These are phyloP conservation scores for Aspergillus nidulans DNA, from an alignment of 495 filamentous ascomycete genomes.

Conservation along the genomic window DNA sequence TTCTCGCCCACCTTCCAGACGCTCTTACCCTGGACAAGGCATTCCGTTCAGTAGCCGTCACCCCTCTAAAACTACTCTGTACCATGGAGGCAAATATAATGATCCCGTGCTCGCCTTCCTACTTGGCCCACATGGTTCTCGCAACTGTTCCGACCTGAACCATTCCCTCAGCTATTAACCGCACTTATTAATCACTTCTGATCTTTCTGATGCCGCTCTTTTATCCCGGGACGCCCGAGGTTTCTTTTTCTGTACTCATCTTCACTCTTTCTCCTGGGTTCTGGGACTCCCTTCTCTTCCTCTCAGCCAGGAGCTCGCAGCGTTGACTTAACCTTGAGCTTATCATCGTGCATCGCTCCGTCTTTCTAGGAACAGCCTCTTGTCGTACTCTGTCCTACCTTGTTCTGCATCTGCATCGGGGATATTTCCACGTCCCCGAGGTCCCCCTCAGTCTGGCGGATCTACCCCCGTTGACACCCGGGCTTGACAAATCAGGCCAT, in stretches of 20 bases:
- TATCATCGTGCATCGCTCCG: not conserved
- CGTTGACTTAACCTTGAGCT: not conserved
- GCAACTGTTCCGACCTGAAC: constrained; percentile 3
- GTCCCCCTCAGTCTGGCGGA: not conserved
- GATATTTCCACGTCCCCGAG: constrained; percentile 8
- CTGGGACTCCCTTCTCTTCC: not conserved
- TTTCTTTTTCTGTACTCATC: not conserved
- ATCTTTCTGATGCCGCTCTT: not conserved
- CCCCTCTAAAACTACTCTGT: not conserved
- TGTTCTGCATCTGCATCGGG: not conserved
- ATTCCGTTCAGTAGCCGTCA: not conserved
- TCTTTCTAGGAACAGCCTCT: not conserved
- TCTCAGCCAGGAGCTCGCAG: not conserved
- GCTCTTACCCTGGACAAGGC: not conserved
- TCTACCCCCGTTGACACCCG: not conserved
- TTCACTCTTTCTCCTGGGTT: not conserved
- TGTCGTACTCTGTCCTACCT: not conserved
- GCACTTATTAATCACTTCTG: constrained; percentile 8
- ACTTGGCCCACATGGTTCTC: constrained; percentile 16
- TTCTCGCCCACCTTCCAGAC: not conserved
- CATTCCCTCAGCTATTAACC: not conserved
- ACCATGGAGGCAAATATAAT: not conserved
- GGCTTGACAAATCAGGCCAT: constrained; percentile 2
- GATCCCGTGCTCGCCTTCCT: constrained; percentile 14
- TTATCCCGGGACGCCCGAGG: not conserved